Evolutionary conservation across 805 yeast genomes (phyloP), one percentile per base, ranked within the genome.

Genomic region (Lachancea quebecensis): DNA sequence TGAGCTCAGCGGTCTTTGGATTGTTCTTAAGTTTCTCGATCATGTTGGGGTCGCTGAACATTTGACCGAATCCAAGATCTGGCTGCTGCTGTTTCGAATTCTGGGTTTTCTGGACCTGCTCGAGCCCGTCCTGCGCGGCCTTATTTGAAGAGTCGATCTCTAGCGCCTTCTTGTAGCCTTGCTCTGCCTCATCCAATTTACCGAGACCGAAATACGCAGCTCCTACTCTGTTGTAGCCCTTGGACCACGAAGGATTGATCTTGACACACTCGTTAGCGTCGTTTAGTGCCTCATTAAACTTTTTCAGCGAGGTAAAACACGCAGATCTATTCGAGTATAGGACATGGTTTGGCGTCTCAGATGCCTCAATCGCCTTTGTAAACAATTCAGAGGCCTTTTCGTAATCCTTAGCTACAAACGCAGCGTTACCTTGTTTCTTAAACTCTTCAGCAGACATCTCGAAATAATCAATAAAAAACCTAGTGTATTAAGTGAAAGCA

Each of bases 301-400:
- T 70, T 59, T 80, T 79, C 69, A 81, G 67, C 6, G 96, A 86
- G 4, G 97, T 84, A 59, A 82, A 82, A 46, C 88, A 78, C 11
- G 95, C 99, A 10, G 98, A 90, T 66, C 99, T 81, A 71, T 93
- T 93, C 41, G 97, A 89, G 65, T 73, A 90, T 44, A 93, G 73
- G 14, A 93, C 97, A 63, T 91, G 97, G 66, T 91, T 93, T 51
- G 97, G 95, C 5, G 74, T 52, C 38, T 81, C 73, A 0, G 96
- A 81, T 11, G 78, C 87, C 38, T 80, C 95, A 58, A 91, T 93
- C 30, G 97, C 99, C 64, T 85, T 75, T 15, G 91, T 69, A 69
- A 93, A 93, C 43, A 71, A 67, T 31, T 84, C 95, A 47, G 84
- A 78, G 35, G 99, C 98, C 54, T 79, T 74, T 17, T 71, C 70